These are phyloP conservation scores for Odontarrhena argentea DNA, from an alignment of 345 rosid genomes.

Conservation along the genomic window DNA sequence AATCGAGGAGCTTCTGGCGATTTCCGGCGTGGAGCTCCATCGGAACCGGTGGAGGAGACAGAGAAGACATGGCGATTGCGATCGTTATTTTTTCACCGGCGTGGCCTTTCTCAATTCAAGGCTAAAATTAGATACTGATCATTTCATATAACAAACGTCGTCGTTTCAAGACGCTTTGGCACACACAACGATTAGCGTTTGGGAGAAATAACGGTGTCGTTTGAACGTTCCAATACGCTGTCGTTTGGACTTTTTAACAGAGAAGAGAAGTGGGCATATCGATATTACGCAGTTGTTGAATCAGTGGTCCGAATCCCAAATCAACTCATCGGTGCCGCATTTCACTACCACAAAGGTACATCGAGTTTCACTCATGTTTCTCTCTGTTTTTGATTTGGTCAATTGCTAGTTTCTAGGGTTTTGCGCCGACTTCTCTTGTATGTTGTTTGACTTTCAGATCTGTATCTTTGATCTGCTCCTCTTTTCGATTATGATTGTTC, in stretches of 20 bases:
- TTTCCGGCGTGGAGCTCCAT: constrained; percentile 72
- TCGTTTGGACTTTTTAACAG: constrained; percentile 1
- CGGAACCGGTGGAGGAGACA: constrained; percentile 64
- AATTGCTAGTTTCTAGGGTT: background rate
- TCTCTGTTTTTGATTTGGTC: background rate
- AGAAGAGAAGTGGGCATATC: background rate
- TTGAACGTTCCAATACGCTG: background rate
- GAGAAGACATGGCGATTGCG: constrained; percentile 46
- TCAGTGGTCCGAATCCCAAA: constrained; percentile 33
- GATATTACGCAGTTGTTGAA: constrained; percentile 21
- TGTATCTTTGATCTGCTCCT: constrained; percentile 20
- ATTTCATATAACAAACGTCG: background rate
- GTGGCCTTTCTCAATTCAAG: background rate
- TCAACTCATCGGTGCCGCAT: constrained; percentile 35
- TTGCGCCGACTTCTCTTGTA: background rate
- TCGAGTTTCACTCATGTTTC: background rate
- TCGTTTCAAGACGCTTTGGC: too few relatives aligned
- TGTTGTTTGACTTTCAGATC: constrained; percentile 37
- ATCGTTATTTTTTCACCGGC: background rate
- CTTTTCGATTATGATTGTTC: background rate
- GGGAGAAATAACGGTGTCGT: constrained; percentile 1
- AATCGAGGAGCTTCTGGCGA: constrained; percentile 65
- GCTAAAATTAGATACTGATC: background rate
- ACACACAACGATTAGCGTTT: too few relatives aligned
- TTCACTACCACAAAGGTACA: constrained; percentile 11